A percentile compares a stretch with the other conserved stretches of the same genome.
phyloP scores from a whole-genome alignment of 2,329 filamentous ascomycete species.

The Fusarium haematococcum region DNA sequence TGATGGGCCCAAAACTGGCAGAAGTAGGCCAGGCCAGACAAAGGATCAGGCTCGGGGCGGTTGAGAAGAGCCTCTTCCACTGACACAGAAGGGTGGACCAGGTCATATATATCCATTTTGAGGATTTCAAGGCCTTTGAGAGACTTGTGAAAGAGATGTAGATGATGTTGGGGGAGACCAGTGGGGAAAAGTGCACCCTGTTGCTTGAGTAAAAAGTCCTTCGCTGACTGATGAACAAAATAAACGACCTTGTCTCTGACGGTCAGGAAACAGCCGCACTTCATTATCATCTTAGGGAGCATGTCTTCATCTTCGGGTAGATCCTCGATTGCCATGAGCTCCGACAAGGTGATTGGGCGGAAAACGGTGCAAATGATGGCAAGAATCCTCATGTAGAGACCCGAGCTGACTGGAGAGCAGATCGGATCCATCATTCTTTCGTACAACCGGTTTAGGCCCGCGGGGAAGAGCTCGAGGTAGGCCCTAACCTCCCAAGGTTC shows the following conservation, averaged over 20 bases:
- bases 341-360: not conserved
- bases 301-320: not conserved
- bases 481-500: not conserved
- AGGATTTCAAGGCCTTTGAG: rapidly evolving
- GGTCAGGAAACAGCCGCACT: not conserved
- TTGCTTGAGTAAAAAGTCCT: not conserved
- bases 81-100: not conserved
- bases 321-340: not conserved
- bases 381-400: not conserved
- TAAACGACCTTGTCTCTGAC: not conserved
- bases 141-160: rapidly evolving
- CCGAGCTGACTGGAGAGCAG: rapidly evolving
- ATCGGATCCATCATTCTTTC: not conserved
- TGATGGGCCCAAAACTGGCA: not conserved
- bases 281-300: rapidly evolving
- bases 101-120: not conserved
- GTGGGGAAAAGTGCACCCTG: not conserved
- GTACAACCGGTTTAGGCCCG: not conserved
- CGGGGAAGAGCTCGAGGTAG: not conserved
- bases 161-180: not conserved
- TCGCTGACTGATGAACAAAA: not conserved
- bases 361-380: not conserved
- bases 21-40: not conserved
- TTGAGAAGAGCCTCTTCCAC: not conserved
- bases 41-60: not conserved